Evolutionary conservation across 306 rosid genomes (phyloP), one percentile per base, ranked within the genome.

Genomic region (Quercus suber): DNA sequence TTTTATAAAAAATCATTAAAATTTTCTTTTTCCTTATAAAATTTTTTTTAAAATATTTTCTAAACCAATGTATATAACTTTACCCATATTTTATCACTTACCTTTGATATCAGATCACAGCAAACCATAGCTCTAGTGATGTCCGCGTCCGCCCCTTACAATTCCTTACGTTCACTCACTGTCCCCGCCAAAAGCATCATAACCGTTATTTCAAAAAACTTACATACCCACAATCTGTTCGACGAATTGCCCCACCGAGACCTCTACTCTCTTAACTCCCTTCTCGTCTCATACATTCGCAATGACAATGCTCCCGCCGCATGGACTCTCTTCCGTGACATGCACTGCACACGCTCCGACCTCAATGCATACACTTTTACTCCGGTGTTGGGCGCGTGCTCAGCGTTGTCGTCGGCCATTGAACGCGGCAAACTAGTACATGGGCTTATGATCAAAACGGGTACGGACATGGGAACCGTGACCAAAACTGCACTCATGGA

Each of bases 401-500:
- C 91, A 49, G 49, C 80, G 31, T 70, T 82, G 53, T 49, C 53
- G 23, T 87, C 64, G 1, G n/a, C 13, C 35, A 73, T 78, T 10
- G 57, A 74, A 6, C 69, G 86, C 9, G 89, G 90, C 20, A 80
- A 73, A 21, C 92, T 83, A 71, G 74, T 89, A 31, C 97, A 89
- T 15, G 77, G 88, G 0, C 75, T 84, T 10, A 86, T 90, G 87
- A 60, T 88, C 57, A 88, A 82, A 61, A 83, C 69, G 1, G 91
- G 89, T 31, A 6, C 83, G 3, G 88, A 80, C 52, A 73, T 84
- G 0, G 91, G 91, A 20, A 79, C 80, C 0, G 86, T 92, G 20
- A 60, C 82, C 1, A 83, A 87, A 83, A 92, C 94, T 12, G 76
- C 89, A 5, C 69, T 92, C 12, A 59, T 92, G 51, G 90, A 84